Conservation (phyloP, 2,329 filamentous ascomycete species). For the Cercospora sesami region DNA sequence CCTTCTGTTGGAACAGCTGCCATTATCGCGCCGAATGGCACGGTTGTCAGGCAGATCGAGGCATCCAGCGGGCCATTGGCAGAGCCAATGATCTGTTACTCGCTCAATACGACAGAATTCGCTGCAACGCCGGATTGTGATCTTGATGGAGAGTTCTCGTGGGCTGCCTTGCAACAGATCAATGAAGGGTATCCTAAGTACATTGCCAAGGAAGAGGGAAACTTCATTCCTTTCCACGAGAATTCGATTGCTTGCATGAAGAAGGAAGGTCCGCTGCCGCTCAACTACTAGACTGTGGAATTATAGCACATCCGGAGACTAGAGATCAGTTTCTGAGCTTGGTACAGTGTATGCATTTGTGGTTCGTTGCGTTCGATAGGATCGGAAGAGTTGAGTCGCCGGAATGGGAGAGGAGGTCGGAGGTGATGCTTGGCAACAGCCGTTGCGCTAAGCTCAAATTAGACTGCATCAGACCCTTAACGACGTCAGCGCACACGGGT, state of each 20-base stretch:
- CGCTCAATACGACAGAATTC: background rate
- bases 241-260: background rate
- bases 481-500: constrained; percentile 5
- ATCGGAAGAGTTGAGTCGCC: too few species aligned
- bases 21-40: background rate
- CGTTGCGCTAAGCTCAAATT: background rate
- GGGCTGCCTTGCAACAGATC: background rate
- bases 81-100: background rate
- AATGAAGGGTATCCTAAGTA: background rate
- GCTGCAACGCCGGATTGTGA: background rate
- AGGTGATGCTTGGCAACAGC: background rate
- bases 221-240: background rate
- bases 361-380: background rate
- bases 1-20: background rate
- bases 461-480: background rate
- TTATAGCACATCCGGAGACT: too few species aligned
- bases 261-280: background rate
- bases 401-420: too few species aligned
- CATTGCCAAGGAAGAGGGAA: background rate
- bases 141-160: background rate
- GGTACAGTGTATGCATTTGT: too few species aligned
- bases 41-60: background rate
- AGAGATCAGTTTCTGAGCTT: too few species aligned
- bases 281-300: too few species aligned
- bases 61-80: background rate